Percentiles rank a stretch among this genome's conserved stretches.
These are phyloP conservation scores for Rhizophora apiculata DNA, from an alignment of 345 rosid genomes.

Conservation along the genomic window DNA sequence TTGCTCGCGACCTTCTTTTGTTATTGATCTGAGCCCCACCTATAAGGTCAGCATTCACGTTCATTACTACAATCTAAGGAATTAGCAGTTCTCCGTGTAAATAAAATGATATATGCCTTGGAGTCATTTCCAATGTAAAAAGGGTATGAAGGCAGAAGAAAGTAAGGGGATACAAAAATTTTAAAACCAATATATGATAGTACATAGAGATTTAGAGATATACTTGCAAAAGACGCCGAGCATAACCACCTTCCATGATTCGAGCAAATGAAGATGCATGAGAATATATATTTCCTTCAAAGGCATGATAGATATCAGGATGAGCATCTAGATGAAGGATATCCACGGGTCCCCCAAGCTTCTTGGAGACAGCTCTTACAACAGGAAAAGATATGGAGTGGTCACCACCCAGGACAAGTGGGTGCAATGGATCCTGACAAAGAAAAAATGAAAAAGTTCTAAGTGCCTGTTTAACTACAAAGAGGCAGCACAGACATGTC, in stretches of 20 bases:
- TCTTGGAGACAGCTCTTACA: slow-evolving; percentile 89
- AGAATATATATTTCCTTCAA: slow-evolving; percentile 89
- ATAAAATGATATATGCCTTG: background rate
- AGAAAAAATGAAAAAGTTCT: slow-evolving; percentile 1
- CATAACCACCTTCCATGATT: slow-evolving; percentile 98
- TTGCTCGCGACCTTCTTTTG: slow-evolving; percentile 81
- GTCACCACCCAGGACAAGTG: slow-evolving; percentile 92
- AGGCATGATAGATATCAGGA: slow-evolving; percentile 84
- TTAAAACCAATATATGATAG: background rate
- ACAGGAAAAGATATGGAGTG: slow-evolving; percentile 94
- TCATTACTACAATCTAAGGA: slow-evolving; percentile 8
- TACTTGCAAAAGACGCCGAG: slow-evolving; percentile 88
- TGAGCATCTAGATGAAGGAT: slow-evolving; percentile 98
- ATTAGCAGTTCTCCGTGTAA: background rate
- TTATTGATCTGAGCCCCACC: slow-evolving; percentile 97
- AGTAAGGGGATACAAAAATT: no score
- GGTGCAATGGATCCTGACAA: slow-evolving; percentile 75
- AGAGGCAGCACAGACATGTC: slow-evolving; percentile 3
- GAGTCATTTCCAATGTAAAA: background rate
- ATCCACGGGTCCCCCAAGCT: slow-evolving; percentile 95
- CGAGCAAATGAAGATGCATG: slow-evolving; percentile 99
- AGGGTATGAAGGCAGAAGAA: background rate
- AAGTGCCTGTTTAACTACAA: background rate
- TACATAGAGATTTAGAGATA: slow-evolving; percentile 3
- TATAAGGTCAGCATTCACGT: slow-evolving; percentile 23